Conservation (phyloP, 2,329 filamentous ascomycete species). For the Calycina herbarum region DNA sequence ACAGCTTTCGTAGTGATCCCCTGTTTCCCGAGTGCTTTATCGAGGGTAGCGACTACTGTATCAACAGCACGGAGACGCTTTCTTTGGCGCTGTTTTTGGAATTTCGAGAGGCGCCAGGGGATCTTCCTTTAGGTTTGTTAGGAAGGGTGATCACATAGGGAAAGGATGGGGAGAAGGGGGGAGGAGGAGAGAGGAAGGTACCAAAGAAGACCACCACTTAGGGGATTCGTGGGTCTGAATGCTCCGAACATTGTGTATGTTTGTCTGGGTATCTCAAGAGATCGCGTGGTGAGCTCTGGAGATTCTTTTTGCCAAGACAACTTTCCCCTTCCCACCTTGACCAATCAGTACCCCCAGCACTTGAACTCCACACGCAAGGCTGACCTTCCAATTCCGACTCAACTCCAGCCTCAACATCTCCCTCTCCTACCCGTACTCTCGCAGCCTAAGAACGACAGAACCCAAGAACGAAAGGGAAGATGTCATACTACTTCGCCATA, state of each 20-base stretch:
- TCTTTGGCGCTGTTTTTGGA: constrained; percentile 87
- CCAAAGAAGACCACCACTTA: constrained; percentile 83
- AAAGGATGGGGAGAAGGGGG: background rate
- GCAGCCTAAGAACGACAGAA: constrained; percentile 9
- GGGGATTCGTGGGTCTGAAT: constrained; percentile 75
- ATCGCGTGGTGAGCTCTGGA: constrained; percentile 7
- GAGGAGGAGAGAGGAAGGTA: constrained; percentile 41
- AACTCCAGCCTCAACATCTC: background rate
- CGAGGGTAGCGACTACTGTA: constrained; percentile 79
- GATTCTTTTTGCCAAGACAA: constrained; percentile 32
- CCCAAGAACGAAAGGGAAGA: constrained; percentile 40
- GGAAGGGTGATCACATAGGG: background rate
- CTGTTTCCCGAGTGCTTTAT: constrained; percentile 72
- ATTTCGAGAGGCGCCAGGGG: constrained; percentile 89
- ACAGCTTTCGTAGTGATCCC: constrained; percentile 73
- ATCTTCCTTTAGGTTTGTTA: constrained; percentile 66
- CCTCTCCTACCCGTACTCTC: constrained; percentile 7
- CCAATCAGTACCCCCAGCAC: constrained; percentile 30
- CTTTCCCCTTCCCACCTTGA: constrained; percentile 8
- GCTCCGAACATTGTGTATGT: constrained; percentile 71
- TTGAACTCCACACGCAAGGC: constrained; percentile 15
- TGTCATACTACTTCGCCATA: constrained; percentile 99
- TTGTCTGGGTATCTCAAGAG: too few relatives aligned
- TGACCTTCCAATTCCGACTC: background rate
- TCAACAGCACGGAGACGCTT: constrained; percentile 83